phyloP scores from a whole-genome alignment of 768 basidiomycete species.

The Mycena vitilis region DNA sequence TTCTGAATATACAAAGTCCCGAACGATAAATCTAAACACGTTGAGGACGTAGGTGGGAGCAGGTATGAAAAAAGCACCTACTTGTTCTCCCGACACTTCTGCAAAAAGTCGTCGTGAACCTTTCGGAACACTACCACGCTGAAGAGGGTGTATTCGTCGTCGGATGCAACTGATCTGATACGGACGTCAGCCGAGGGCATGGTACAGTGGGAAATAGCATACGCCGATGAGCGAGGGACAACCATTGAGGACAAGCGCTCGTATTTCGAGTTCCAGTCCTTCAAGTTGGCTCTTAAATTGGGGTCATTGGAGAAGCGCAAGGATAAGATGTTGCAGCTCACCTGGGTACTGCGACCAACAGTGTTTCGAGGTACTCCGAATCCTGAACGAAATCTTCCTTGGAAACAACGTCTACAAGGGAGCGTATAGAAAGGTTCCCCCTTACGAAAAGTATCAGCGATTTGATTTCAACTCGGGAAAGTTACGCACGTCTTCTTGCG shows the following conservation, averaged over 20 bases:
- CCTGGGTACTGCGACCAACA: slow-evolving; percentile 95
- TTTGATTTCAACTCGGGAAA: slow-evolving; percentile 6
- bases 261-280: slow-evolving; percentile 92
- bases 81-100: slow-evolving; percentile 97
- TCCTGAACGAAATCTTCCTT: slow-evolving; percentile 85
- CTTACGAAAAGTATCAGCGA: slow-evolving; percentile 53
- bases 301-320: slow-evolving; percentile 36
- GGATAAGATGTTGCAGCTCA: slow-evolving; percentile 51
- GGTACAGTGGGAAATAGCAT: slow-evolving; percentile 41
- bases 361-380: slow-evolving; percentile 94
- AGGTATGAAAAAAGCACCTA: slow-evolving; percentile 48
- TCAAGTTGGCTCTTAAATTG: slow-evolving; percentile 71
- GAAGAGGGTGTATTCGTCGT: slow-evolving; percentile 91
- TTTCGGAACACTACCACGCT: slow-evolving; percentile 90
- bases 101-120: slow-evolving; percentile 91
- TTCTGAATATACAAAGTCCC: slow-evolving; percentile 94
- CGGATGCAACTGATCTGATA: slow-evolving; percentile 76
- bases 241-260: slow-evolving; percentile 91
- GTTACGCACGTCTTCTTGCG: slow-evolving; percentile 86
- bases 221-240: slow-evolving; percentile 93
- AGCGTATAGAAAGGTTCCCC: slow-evolving; percentile 94
- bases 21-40: slow-evolving; percentile 80
- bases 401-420: slow-evolving; percentile 86
- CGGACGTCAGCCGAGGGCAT: slow-evolving; percentile 9
- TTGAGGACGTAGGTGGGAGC: slow-evolving; percentile 12